Evolutionary conservation across 768 basidiomycete species (phyloP).

Genomic region (Clavaria fumosa): DNA sequence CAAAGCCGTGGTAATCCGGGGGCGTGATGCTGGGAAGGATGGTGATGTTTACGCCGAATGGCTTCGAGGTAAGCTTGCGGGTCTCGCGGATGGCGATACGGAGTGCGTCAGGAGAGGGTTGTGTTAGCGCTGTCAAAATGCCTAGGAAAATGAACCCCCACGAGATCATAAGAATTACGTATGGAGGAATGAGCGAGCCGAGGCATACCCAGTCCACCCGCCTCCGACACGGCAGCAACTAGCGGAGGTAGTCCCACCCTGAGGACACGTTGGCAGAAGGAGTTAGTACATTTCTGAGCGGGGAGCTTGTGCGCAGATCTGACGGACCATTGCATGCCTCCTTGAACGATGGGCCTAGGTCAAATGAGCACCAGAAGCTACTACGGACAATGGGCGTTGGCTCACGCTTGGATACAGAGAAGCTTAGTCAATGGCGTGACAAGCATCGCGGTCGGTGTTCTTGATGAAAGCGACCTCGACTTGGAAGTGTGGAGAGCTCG

Average conservation of each 20-base stretch:
- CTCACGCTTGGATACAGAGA: slow-evolving; percentile 51
- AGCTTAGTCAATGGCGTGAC: slow-evolving; percentile 48
- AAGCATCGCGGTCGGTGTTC: slow-evolving; percentile 19
- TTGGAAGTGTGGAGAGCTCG: no score
- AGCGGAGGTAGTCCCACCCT: slow-evolving; percentile 74
- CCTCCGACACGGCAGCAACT: slow-evolving; percentile 66
- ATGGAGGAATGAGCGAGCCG: slow-evolving; percentile 12
- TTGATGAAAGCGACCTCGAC: no score
- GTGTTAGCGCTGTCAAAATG: slow-evolving; percentile 76
- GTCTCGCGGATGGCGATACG: slow-evolving; percentile 71
- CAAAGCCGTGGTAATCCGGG: slow-evolving; percentile 80
- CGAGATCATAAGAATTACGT: no score
- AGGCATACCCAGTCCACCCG: slow-evolving; percentile 63
- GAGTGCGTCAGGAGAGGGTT: slow-evolving; percentile 72
- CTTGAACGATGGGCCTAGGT: slow-evolving; percentile 63
- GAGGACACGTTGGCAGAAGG: not conserved
- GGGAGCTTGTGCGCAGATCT: not conserved
- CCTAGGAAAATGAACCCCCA: slow-evolving; percentile 30
- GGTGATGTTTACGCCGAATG: slow-evolving; percentile 78
- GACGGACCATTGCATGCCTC: slow-evolving; percentile 78
- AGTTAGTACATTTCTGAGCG: not conserved
- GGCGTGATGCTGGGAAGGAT: slow-evolving; percentile 82
- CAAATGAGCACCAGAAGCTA: not conserved
- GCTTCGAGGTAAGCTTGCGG: slow-evolving; percentile 47
- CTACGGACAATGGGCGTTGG: slow-evolving; percentile 7